Evolutionary conservation across 2,329 filamentous ascomycete genomes (phyloP), one percentile per base, ranked within the genome.

Genomic region (Teratosphaeria pseudoeucalypti): DNA sequence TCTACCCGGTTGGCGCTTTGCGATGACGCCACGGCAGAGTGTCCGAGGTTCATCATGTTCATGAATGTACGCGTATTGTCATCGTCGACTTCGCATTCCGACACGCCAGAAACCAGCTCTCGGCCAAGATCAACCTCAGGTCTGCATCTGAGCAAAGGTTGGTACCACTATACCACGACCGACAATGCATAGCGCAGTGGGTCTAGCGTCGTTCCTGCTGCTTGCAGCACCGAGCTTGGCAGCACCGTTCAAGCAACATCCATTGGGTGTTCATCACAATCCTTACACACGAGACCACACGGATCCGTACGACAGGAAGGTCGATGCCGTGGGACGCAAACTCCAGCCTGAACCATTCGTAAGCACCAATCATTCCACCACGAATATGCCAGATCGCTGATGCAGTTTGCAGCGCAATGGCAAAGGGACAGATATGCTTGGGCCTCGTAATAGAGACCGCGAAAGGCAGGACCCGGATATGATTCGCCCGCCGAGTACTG

Each of bases 401-500:
- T n/a, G 23, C 5, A 49, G 5, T 10, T 32, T 29, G 6, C 56
- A 68, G 62, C 64, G 69, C 58, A 70, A 70, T 62, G 69, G 69
- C 53, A 56, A 82, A 27, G 87, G 87, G 26, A 79, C 85, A 16
- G 84, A 81, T 10, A 82, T 90, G 14, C 75, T 89, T 26, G 87
- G 87, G 0, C 88, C 88, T 0, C 84, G 85, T 72, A 91, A 90
- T 71, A 78, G 76, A 61, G 82, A 82, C 56, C 83, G 87, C 26
- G 83, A 87, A 57, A 79, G 83, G 54, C 84, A 90, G 74, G 87
- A 83, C 70, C 87, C 88, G 0, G 87, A 90, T 71, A 75, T 89
- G 52, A 78, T 90, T 49, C 82, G 87, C 23, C 87, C 88, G 19
- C 87, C 87, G 0, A 85, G 82, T 68, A 90, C 87, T 6, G 88